Percentiles rank a stretch among this genome's conserved stretches.
Evolutionary conservation across 495 filamentous ascomycete species (phyloP).

Genomic region (Penicillium soppii): DNA sequence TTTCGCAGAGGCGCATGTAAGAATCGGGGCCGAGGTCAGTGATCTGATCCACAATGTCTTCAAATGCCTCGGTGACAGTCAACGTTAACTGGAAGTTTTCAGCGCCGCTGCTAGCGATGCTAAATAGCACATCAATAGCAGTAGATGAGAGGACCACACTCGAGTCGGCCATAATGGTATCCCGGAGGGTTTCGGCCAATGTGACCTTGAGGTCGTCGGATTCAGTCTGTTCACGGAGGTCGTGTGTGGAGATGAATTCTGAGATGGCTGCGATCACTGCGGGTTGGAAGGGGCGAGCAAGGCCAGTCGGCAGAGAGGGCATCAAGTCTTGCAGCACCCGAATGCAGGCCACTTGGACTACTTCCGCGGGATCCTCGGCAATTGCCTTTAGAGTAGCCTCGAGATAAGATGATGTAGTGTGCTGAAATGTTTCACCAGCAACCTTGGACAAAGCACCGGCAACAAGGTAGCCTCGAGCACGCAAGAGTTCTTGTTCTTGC

Average conservation of each 20-base stretch:
- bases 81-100: constrained; percentile 81
- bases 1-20: constrained; percentile 79
- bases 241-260: constrained; percentile 71
- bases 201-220: constrained; percentile 90
- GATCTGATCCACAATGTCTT: constrained; percentile 74
- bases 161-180: constrained; percentile 76
- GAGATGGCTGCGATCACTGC: constrained; percentile 75
- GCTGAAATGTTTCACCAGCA: constrained; percentile 53
- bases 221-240: constrained; percentile 77
- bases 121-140: constrained; percentile 83
- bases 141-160: constrained; percentile 66
- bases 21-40: constrained; percentile 60
- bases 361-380: constrained; percentile 69
- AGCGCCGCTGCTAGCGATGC: constrained; percentile 81
- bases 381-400: constrained; percentile 75
- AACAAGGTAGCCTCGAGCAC: constrained; percentile 81
- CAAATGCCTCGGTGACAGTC: constrained; percentile 85
- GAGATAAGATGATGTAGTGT: constrained; percentile 59
- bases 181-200: constrained; percentile 81
- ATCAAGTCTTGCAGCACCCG: constrained; percentile 85
- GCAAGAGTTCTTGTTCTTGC: constrained; percentile 64
- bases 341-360: constrained; percentile 89
- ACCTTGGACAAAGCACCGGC: constrained; percentile 69
- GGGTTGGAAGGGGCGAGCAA: constrained; percentile 62
- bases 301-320: constrained; percentile 50